Conservation (phyloP, 2,329 filamentous ascomycete species). For the Fusarium devonianum region DNA sequence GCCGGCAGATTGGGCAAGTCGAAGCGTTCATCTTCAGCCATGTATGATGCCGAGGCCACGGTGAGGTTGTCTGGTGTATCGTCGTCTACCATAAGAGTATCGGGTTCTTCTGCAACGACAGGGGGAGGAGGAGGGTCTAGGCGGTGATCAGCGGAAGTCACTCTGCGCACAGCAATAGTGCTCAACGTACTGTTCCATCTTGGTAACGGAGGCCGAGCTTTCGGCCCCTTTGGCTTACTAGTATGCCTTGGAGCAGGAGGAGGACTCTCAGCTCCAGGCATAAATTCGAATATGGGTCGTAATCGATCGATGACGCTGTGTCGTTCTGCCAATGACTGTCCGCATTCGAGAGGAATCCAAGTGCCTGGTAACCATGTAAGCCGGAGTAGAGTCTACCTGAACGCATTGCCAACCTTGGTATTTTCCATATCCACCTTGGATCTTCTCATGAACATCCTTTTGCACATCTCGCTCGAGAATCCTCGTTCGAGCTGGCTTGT, state of each 20-base stretch:
- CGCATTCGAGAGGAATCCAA: slow-evolving; percentile 58
- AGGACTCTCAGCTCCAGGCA: slow-evolving; percentile 83
- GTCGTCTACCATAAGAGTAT: slow-evolving; percentile 72
- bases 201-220: slow-evolving; percentile 59
- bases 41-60: slow-evolving; percentile 82
- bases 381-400: too few relatives aligned
- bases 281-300: slow-evolving; percentile 86
- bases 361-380: too few relatives aligned
- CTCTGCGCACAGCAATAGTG: background rate
- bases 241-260: slow-evolving; percentile 94
- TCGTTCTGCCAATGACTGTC: slow-evolving; percentile 81
- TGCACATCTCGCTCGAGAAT: slow-evolving; percentile 97
- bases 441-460: slow-evolving; percentile 95
- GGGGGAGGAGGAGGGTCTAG: slow-evolving; percentile 35
- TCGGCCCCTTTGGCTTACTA: slow-evolving; percentile 81
- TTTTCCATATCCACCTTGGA: slow-evolving; percentile 98
- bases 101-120: slow-evolving; percentile 63
- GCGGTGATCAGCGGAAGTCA: slow-evolving; percentile 13
- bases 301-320: slow-evolving; percentile 88
- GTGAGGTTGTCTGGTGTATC: slow-evolving; percentile 86
- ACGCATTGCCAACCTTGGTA: slow-evolving; percentile 75
- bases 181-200: slow-evolving; percentile 57
- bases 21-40: slow-evolving; percentile 81
- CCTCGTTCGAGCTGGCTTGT: slow-evolving; percentile 93
- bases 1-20: slow-evolving; percentile 71